Conservation (phyloP, 192 early-diverging fungal genomes). For the Chytriomyces sp. region DNA sequence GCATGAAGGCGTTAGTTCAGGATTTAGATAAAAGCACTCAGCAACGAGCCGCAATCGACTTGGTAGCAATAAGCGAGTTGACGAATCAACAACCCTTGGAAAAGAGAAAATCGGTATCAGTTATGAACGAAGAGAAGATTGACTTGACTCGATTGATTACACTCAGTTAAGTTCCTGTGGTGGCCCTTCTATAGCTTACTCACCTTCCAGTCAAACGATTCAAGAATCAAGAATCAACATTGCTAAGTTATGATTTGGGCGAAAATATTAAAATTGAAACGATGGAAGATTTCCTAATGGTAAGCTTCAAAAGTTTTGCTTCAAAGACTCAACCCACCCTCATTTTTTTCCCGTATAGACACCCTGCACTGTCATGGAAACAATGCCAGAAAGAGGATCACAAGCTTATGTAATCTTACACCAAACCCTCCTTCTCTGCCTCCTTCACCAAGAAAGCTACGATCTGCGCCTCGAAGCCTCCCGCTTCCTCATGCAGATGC, state of each 20-base stretch:
- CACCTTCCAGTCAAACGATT: slow-evolving; percentile 18
- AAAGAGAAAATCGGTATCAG: too few species aligned
- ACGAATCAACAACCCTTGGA: too few species aligned
- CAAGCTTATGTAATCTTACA: slow-evolving; percentile 26
- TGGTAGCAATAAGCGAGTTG: too few species aligned
- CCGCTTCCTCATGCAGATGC: slow-evolving; percentile 37
- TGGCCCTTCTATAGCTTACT: neutral
- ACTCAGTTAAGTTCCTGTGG: slow-evolving; percentile 1
- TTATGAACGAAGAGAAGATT: neutral
- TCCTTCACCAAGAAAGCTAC: slow-evolving; percentile 31
- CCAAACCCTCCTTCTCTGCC: slow-evolving; percentile 37
- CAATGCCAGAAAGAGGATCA: slow-evolving; percentile 18
- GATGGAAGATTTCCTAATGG: slow-evolving; percentile 36
- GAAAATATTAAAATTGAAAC: slow-evolving; percentile 16
- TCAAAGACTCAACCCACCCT: too few species aligned
- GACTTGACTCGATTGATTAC: slow-evolving; percentile 9
- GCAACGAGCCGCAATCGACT: too few species aligned
- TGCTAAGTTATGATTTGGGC: neutral
- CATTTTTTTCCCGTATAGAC: slow-evolving; percentile 15
- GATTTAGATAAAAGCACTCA: too few species aligned
- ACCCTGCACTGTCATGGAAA: slow-evolving; percentile 17
- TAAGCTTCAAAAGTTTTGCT: too few species aligned
- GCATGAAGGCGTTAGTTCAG: too few species aligned
- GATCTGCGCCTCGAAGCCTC: slow-evolving; percentile 46
- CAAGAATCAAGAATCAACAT: slow-evolving; percentile 19